These are phyloP conservation scores for Ustilago cynodontis DNA, from an alignment of 1,284 basidiomycete genomes.

Conservation along the genomic window DNA sequence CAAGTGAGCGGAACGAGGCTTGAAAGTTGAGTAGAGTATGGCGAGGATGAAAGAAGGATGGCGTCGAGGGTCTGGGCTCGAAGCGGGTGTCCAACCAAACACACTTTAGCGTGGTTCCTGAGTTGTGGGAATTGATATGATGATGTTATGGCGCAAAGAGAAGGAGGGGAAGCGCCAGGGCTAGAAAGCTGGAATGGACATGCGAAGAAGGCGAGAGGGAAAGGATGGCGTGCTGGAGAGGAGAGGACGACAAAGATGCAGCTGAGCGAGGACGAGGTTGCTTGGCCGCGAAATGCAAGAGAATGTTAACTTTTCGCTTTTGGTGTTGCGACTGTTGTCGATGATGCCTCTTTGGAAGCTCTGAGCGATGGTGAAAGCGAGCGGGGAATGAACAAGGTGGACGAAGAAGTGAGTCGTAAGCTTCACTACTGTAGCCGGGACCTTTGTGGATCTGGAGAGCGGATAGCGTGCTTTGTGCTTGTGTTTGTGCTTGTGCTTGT, in stretches of 20 bases:
- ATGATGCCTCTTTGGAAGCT: neutral
- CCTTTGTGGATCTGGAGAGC: too few relatives aligned
- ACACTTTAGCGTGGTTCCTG: constrained; percentile 39
- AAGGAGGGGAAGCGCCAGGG: neutral
- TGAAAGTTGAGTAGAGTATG: neutral
- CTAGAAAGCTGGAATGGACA: neutral
- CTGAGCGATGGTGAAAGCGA: constrained; percentile 14
- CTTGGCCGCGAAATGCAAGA: neutral
- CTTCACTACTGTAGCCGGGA: too few relatives aligned
- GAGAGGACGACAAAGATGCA: too few relatives aligned
- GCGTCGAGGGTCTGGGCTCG: constrained; percentile 9
- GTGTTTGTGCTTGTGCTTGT: too few relatives aligned
- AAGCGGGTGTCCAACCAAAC: neutral
- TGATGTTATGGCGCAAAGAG: constrained; percentile 15
- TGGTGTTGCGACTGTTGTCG: neutral
- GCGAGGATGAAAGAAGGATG: neutral
- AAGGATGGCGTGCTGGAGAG: constrained; percentile 23
- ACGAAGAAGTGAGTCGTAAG: neutral
- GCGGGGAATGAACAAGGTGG: constrained; percentile 14
- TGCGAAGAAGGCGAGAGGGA: neutral
- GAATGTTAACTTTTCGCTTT: neutral
- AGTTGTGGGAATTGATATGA: neutral
- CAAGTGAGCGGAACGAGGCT: constrained; percentile 6
- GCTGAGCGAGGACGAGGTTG: neutral
- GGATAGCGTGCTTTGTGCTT: too few relatives aligned